Percentiles rank a stretch among this genome's conserved stretches.
phyloP scores from a whole-genome alignment of 768 basidiomycete species.

The Tylopilus vinaceipallidus region DNA sequence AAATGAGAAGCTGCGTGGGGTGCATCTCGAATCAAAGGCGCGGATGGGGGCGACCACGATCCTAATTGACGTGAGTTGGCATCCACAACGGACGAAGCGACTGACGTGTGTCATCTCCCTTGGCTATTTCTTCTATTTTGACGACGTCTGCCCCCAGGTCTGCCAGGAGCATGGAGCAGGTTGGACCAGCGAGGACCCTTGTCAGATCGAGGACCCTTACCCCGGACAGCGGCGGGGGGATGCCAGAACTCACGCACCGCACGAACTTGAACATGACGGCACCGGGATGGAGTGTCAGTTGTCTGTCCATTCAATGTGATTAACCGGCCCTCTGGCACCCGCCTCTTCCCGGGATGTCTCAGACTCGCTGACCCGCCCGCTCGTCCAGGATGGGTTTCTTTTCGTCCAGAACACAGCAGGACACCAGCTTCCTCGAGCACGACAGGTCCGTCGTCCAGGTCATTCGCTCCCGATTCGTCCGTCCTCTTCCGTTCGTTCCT shows the following conservation, averaged over 20 bases:
- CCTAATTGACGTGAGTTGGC: constrained; percentile 38
- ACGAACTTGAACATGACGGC: constrained; percentile 8
- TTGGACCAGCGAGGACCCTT: constrained; percentile 88
- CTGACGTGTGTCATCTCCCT: constrained; percentile 88
- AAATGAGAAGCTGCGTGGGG: constrained; percentile 59
- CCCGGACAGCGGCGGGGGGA: constrained; percentile 76
- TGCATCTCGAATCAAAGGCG: constrained; percentile 45
- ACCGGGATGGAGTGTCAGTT: constrained; percentile 27
- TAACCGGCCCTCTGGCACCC: constrained; percentile 24
- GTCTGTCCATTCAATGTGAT: constrained; percentile 17
- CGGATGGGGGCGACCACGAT: constrained; percentile 64
- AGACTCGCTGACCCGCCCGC: background rate
- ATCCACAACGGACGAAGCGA: constrained; percentile 14
- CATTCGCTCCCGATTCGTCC: constrained; percentile 60
- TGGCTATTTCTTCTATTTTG: constrained; percentile 79
- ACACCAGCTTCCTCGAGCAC: constrained; percentile 19
- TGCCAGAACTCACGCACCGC: too few relatives aligned
- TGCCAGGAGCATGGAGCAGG: constrained; percentile 90
- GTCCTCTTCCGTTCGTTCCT: constrained; percentile 30
- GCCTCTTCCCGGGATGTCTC: constrained; percentile 3
- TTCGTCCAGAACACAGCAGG: constrained; percentile 23
- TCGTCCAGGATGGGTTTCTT: constrained; percentile 32
- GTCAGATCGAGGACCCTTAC: constrained; percentile 87
- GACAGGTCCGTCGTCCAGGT: constrained; percentile 53
- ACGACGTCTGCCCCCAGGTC: constrained; percentile 92